These are phyloP conservation scores for Coemansia asiatica DNA, from an alignment of 192 early-diverging fungal species.

Conservation along the genomic window DNA sequence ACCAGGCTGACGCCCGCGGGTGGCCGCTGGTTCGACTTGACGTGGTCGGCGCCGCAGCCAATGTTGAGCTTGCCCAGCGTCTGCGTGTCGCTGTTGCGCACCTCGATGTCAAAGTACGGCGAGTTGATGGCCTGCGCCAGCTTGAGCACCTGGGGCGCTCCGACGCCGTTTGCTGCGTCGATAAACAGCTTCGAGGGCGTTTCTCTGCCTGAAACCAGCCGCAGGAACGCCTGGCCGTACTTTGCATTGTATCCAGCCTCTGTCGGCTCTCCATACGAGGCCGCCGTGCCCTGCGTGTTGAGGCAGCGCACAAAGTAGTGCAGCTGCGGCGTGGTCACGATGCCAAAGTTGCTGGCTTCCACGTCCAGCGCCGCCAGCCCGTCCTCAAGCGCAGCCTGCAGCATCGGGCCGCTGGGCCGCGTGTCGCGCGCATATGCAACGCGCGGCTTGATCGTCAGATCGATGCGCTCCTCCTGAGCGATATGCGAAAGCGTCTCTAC, in stretches of 20 bases:
- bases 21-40: slow-evolving; percentile 85
- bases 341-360: slow-evolving; percentile 73
- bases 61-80: slow-evolving; percentile 79
- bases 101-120: slow-evolving; percentile 63
- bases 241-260: slow-evolving; percentile 93
- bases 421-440: slow-evolving; percentile 93
- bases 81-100: slow-evolving; percentile 75
- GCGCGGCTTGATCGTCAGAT: slow-evolving; percentile 62
- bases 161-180: slow-evolving; percentile 97
- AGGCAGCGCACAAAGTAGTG: slow-evolving; percentile 91
- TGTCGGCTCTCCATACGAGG: slow-evolving; percentile 86
- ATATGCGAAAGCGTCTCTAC: slow-evolving; percentile 65
- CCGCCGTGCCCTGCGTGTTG: slow-evolving; percentile 73
- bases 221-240: slow-evolving; percentile 79
- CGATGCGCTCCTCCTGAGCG: slow-evolving; percentile 66
- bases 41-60: slow-evolving; percentile 95
- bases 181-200: slow-evolving; percentile 69
- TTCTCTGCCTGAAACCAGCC: slow-evolving; percentile 73
- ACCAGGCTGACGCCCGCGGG: slow-evolving; percentile 69
- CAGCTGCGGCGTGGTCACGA: slow-evolving; percentile 95
- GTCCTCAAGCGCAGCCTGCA: slow-evolving; percentile 78
- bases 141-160: slow-evolving; percentile 84
- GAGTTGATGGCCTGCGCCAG: slow-evolving; percentile 66
- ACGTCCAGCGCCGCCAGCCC: slow-evolving; percentile 76
- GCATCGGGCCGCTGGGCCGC: slow-evolving; percentile 80